Percentiles rank a stretch among this genome's conserved stretches.
Conservation (phyloP, 768 basidiomycete species). For the Collybia mongolica region DNA sequence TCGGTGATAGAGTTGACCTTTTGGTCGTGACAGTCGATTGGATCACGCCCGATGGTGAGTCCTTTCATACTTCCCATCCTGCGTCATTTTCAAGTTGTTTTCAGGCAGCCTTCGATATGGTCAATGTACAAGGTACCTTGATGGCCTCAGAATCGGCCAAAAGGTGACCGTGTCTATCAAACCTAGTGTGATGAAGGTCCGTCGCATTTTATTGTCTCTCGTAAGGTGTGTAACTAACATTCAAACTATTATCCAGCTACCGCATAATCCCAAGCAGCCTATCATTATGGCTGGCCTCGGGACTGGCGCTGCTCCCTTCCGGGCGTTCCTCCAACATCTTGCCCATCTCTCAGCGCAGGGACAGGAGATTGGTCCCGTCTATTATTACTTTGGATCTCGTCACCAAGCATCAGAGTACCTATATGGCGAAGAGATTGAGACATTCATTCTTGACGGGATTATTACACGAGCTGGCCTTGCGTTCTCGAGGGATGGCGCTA, state of each 20-base stretch:
- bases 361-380: slow-evolving; percentile 82
- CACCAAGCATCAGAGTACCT: slow-evolving; percentile 95
- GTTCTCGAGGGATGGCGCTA: slow-evolving; percentile 90
- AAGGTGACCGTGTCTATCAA: slow-evolving; percentile 98
- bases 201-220: slow-evolving; percentile 14
- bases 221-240: slow-evolving; percentile 8
- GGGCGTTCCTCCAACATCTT: slow-evolving; percentile 96
- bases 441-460: slow-evolving; percentile 80
- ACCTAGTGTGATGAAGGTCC: slow-evolving; percentile 98
- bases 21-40: slow-evolving; percentile 97
- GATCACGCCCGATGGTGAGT: slow-evolving; percentile 77
- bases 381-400: slow-evolving; percentile 99
- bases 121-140: slow-evolving; percentile 95
- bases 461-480: slow-evolving; percentile 92
- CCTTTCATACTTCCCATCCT: slow-evolving; percentile 3
- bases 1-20: slow-evolving; percentile 92
- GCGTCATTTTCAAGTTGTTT: not conserved
- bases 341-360: slow-evolving; percentile 78
- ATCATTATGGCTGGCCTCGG: slow-evolving; percentile 99
- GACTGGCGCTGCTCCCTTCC: slow-evolving; percentile 98
- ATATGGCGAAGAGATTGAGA: slow-evolving; percentile 95
- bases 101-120: slow-evolving; percentile 79
- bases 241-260: slow-evolving; percentile 50
- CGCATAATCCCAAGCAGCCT: slow-evolving; percentile 80
- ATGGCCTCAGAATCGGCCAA: slow-evolving; percentile 77